A percentile compares a stretch with the other conserved stretches of the same genome.
phyloP scores from a whole-genome alignment of 1,284 basidiomycete genomes.

The Tilletia setariae region DNA sequence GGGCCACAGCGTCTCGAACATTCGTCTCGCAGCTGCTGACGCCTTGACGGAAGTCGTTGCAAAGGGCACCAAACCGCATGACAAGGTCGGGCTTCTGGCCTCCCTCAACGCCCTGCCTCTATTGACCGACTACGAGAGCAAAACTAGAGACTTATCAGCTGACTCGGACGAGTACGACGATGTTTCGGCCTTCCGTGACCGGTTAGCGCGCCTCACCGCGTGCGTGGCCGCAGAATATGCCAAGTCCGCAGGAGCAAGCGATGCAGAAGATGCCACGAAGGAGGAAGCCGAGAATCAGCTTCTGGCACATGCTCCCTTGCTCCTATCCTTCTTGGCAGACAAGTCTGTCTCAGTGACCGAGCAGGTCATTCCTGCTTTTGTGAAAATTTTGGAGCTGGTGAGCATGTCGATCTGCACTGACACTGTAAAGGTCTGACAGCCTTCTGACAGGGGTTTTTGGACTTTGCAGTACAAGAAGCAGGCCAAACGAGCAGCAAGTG shows the following conservation, averaged over 20 bases:
- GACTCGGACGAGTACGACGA: constrained; percentile 63
- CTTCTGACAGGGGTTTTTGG: background rate
- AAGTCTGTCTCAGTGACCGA: constrained; percentile 60
- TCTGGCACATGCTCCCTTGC: constrained; percentile 71
- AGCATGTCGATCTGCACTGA: constrained; percentile 57
- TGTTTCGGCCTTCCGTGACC: constrained; percentile 78
- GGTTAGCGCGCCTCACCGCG: constrained; percentile 80
- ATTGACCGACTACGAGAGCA: constrained; percentile 12
- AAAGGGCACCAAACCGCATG: constrained; percentile 87
- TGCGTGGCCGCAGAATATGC: constrained; percentile 77
- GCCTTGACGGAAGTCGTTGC: constrained; percentile 77
- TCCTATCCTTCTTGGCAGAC: constrained; percentile 85
- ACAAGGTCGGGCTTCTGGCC: constrained; percentile 86
- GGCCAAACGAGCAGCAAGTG: constrained; percentile 34
- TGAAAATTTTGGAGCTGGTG: constrained; percentile 35
- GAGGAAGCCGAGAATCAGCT: constrained; percentile 69
- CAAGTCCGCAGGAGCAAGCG: constrained; percentile 70
- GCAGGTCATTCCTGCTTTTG: constrained; percentile 42
- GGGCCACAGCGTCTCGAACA: constrained; percentile 65
- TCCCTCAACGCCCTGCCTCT: constrained; percentile 65
- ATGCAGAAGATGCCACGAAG: constrained; percentile 61
- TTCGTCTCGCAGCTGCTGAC: constrained; percentile 73
- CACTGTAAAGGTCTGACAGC: background rate
- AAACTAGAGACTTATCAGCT: background rate
- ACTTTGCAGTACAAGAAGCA: constrained; percentile 38